A percentile compares a stretch with the other conserved stretches of the same genome.
Evolutionary conservation across 148 eudicot species (phyloP).

Genomic region (Arctostaphylos glauca): DNA sequence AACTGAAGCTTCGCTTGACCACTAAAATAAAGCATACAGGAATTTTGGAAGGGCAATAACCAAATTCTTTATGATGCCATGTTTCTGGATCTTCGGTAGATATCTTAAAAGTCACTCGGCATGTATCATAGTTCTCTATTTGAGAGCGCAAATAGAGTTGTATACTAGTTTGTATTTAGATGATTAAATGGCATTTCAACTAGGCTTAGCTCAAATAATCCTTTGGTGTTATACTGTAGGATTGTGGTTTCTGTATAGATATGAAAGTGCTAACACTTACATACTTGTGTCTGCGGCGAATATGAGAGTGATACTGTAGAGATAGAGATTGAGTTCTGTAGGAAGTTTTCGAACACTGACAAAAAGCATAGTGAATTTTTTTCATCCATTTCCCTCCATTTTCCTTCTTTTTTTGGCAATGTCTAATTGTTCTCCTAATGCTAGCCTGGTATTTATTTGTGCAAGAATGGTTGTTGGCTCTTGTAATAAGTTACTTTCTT

Average conservation of each 20-base stretch:
- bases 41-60: background rate
- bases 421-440: background rate
- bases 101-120: no score
- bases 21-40: background rate
- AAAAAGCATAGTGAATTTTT: background rate
- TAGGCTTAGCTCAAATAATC: no score
- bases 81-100: background rate
- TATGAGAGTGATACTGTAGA: background rate
- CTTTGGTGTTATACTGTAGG: background rate
- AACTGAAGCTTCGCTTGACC: slow-evolving; percentile 17
- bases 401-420: background rate
- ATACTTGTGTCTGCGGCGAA: background rate
- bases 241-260: background rate
- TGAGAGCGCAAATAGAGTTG: no score
- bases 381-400: background rate
- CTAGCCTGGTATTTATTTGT: background rate
- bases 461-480: background rate
- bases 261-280: background rate
- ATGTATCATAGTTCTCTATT: no score
- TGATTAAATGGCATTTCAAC: no score
- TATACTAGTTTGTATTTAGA: no score
- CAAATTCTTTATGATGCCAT: slow-evolving; percentile 1
- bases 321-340: background rate
- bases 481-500: background rate
- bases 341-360: background rate